These are phyloP conservation scores for Fusarium paranaense DNA, from an alignment of 2,329 filamentous ascomycete genomes.

Conservation along the genomic window DNA sequence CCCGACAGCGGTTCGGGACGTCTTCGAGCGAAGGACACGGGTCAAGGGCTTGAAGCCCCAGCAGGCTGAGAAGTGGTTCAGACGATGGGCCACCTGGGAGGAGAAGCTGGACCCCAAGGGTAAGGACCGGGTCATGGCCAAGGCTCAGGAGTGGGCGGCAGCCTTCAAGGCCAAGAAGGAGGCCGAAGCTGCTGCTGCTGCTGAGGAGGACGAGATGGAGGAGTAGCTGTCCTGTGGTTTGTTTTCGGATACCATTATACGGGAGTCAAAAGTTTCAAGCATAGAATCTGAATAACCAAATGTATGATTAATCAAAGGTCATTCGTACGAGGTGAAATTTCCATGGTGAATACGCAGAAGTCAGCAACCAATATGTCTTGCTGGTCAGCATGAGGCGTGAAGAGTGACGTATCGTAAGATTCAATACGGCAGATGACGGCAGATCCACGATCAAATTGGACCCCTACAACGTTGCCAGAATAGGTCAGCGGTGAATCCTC, in stretches of 20 bases:
- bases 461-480: background rate
- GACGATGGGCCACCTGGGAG: constrained; percentile 92
- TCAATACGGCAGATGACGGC: background rate
- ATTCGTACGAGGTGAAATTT: background rate
- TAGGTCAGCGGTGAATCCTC: background rate
- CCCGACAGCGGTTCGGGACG: constrained; percentile 70
- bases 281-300: constrained; percentile 21
- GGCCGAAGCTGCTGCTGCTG: constrained; percentile 47
- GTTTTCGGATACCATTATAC: constrained; percentile 40
- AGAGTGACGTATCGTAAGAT: background rate
- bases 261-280: constrained; percentile 39
- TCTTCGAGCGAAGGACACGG: constrained; percentile 84
- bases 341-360: background rate
- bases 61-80: constrained; percentile 89
- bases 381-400: background rate
- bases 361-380: background rate
- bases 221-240: constrained; percentile 19
- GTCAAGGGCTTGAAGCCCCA: constrained; percentile 81
- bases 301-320: background rate
- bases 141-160: constrained; percentile 78
- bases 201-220: constrained; percentile 53
- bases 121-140: constrained; percentile 76
- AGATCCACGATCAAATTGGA: background rate
- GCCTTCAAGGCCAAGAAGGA: constrained; percentile 59
- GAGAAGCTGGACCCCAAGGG: constrained; percentile 75